These are phyloP conservation scores for Microsporum audouinii DNA, from an alignment of 2,329 filamentous ascomycete genomes.

Conservation along the genomic window DNA sequence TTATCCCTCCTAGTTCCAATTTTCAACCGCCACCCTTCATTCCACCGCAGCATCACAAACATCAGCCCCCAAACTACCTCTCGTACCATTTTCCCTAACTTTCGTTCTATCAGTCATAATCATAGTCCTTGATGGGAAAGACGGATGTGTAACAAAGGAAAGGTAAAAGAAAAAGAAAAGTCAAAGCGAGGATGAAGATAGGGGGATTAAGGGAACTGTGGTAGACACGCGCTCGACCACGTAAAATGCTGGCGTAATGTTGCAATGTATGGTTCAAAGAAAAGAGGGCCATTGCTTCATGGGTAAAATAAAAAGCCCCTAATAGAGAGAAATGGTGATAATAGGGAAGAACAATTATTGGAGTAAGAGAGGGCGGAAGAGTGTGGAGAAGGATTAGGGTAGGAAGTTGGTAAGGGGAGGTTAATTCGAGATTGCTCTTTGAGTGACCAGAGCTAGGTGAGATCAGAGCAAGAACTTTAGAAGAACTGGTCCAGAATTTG, in stretches of 20 bases:
- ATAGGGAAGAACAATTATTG: background rate
- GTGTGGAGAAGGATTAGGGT: no score
- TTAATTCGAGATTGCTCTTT: no score
- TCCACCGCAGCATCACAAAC: no score
- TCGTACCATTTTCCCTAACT: background rate
- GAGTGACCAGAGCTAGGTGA: no score
- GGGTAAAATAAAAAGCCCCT: background rate
- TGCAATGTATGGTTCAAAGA: background rate
- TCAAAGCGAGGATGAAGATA: background rate
- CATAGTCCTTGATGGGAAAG: background rate
- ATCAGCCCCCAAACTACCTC: background rate
- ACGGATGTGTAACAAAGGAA: background rate
- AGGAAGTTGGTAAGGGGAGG: no score
- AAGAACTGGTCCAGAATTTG: background rate
- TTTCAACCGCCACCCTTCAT: background rate
- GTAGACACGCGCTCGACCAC: background rate
- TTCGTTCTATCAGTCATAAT: conserved; percentile 1
- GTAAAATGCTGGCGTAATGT: background rate
- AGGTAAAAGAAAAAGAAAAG: background rate
- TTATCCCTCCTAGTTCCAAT: background rate
- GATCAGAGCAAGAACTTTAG: no score
- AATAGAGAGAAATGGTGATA: background rate
- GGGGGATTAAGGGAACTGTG: background rate
- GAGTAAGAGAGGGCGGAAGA: no score
- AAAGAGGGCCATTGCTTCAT: background rate